Evolutionary conservation across 352 stramenopile species (phyloP).

Genomic region (Pythium diclinum): DNA sequence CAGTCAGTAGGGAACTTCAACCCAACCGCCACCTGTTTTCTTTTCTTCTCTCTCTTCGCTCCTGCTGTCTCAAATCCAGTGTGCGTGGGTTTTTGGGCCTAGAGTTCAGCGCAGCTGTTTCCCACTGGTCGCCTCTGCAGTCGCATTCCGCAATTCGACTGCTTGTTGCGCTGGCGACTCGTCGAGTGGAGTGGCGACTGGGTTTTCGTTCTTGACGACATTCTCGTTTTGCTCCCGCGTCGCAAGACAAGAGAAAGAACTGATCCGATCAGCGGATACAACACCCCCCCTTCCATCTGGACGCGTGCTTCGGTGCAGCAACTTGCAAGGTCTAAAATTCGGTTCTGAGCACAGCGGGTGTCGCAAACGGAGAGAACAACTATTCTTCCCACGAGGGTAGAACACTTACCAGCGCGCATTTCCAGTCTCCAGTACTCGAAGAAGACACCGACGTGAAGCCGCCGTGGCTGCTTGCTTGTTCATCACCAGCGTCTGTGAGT

Average conservation of each 20-base stretch:
- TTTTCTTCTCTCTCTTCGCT: constrained; percentile 18
- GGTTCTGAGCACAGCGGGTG: not conserved
- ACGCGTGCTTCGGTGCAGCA: constrained; percentile 1
- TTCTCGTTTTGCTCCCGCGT: not conserved
- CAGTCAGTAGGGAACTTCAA: constrained; percentile 17
- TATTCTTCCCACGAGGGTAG: not conserved
- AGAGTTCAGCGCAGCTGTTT: constrained; percentile 1
- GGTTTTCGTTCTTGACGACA: not conserved
- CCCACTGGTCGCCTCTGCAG: not conserved
- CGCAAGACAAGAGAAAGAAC: constrained; percentile 8
- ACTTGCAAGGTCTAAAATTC: not conserved
- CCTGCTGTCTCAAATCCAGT: constrained; percentile 1
- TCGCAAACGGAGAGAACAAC: not conserved
- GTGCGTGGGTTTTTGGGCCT: not conserved
- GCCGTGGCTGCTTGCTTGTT: no score
- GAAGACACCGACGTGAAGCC: not conserved
- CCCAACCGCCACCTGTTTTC: constrained; percentile 13
- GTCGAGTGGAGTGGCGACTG: not conserved
- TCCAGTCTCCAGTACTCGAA: not conserved
- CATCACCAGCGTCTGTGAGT: not conserved
- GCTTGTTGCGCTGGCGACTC: not conserved
- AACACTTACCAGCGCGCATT: not conserved
- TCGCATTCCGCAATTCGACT: constrained; percentile 17
- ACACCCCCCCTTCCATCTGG: not conserved
- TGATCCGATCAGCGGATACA: constrained; percentile 9